Evolutionary conservation across 139 green algal genomes (phyloP), one percentile per base, ranked within the genome.

Genomic region (Ettlia oleoabundans): DNA sequence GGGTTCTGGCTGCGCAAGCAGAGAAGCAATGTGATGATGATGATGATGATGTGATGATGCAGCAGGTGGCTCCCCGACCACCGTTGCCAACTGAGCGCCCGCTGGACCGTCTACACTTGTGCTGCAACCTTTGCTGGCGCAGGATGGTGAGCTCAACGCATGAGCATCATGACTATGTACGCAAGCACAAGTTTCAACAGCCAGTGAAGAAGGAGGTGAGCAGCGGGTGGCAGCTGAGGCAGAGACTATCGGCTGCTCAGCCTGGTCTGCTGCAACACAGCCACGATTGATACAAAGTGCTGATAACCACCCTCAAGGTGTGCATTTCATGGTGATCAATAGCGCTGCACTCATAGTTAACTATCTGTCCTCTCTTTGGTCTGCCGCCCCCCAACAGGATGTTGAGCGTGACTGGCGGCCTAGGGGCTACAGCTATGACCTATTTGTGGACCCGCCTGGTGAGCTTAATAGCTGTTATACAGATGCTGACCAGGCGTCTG

Each of bases 381-480:
- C 13, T n/a, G 37, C 33, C 47, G 47, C 21, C 22, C 9, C 30
- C 32, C 18, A 30, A 37, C 55, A 62, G 63, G 76, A 74, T 28
- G 76, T 82, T 0, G 76, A 74, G 42, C 30, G 22, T 10, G 76
- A 82, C 76, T 82, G 76, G 76, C 26, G 30, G 63, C 76, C 76
- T 0, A 41, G 76, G 0, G 76, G 76, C 6, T 82, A 70, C 63
- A 66, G 35, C 26, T 74, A 47, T n/a, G 63, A 64, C 63, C 42
- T 82, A 30, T 82, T 82, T 67, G 40, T 67, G 0, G 76, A 82
- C 42, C 62, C 76, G 9, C 76, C 62, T 5, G 76, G 76, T 82
- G 76, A 7, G 75, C 38, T 43, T 69, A 6, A 41, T 8, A 69
- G 30, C 63, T n/a, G n/a, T n/a, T n/a, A n/a, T n/a, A n/a, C n/a